phyloP scores from a whole-genome alignment of 139 green algal species.

The Coelastrella sp. region DNA sequence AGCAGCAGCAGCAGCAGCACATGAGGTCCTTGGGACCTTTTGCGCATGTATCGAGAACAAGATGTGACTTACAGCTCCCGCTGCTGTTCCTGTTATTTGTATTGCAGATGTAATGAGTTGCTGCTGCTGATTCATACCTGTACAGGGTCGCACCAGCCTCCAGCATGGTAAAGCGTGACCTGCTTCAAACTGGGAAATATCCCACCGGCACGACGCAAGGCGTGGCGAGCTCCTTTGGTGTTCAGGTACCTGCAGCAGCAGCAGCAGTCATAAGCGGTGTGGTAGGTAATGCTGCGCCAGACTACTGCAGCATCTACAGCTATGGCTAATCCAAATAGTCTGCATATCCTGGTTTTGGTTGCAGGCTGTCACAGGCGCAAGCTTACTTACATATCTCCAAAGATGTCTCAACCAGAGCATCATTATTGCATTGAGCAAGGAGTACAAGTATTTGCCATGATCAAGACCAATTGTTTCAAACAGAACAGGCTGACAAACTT shows the following conservation, averaged over 20 bases:
- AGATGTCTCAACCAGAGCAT: no score
- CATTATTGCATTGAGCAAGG: no score
- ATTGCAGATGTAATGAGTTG: not conserved
- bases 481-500: no score
- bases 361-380: no score
- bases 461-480: no score
- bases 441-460: no score
- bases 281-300: not conserved
- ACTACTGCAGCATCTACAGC: not conserved
- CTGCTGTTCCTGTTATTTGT: not conserved
- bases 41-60: no score
- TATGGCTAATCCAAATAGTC: not conserved
- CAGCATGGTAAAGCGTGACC: constrained; percentile 11
- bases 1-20: constrained; percentile 26
- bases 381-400: no score
- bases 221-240: not conserved
- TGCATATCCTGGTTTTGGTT: no score
- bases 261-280: not conserved
- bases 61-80: no score
- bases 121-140: constrained; percentile 11
- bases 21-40: no score
- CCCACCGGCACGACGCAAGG: not conserved
- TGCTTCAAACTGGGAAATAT: constrained; percentile 8
- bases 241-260: constrained; percentile 22
- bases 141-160: constrained; percentile 48